Percentiles rank a stretch among this genome's conserved stretches.
These are phyloP conservation scores for Hanseniaspora sp. DNA, from an alignment of 1,139 yeast genomes.

Conservation along the genomic window DNA sequence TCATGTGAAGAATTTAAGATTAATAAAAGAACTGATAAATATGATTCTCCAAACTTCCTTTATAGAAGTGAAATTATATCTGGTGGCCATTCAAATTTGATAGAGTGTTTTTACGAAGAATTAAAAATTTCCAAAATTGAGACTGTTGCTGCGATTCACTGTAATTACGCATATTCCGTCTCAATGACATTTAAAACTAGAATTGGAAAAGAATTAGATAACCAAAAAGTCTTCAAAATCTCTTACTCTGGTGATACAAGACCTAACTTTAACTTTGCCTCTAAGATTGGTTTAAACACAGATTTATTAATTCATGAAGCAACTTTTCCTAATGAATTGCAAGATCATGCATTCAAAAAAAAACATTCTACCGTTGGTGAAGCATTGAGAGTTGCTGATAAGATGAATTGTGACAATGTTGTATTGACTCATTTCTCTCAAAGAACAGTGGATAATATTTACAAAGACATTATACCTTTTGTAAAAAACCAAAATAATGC, in stretches of 20 bases:
- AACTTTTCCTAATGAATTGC: constrained; percentile 68
- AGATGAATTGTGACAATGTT: constrained; percentile 62
- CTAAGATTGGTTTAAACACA: constrained; percentile 51
- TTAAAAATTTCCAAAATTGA: constrained; percentile 32
- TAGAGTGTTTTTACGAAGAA: constrained; percentile 19
- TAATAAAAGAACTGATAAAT: constrained; percentile 27
- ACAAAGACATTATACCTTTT: constrained; percentile 33
- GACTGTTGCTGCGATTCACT: constrained; percentile 73
- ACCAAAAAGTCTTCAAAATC: constrained; percentile 40
- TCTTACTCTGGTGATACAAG: constrained; percentile 95
- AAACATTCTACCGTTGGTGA: constrained; percentile 86
- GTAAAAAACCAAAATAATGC: constrained; percentile 24
- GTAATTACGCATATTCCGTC: constrained; percentile 72
- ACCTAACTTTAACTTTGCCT: constrained; percentile 53
- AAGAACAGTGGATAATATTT: constrained; percentile 34
- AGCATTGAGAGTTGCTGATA: constrained; percentile 58
- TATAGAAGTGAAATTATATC: neutral
- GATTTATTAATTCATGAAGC: constrained; percentile 87
- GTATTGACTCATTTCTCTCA: constrained; percentile 88
- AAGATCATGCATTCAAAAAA: constrained; percentile 72
- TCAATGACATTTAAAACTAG: constrained; percentile 40
- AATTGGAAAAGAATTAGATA: constrained; percentile 21
- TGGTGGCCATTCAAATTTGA: constrained; percentile 13
- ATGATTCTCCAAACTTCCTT: constrained; percentile 27
- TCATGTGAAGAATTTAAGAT: constrained; percentile 45